These are phyloP conservation scores for Mycena indigotica DNA, from an alignment of 768 basidiomycete species.

Conservation along the genomic window DNA sequence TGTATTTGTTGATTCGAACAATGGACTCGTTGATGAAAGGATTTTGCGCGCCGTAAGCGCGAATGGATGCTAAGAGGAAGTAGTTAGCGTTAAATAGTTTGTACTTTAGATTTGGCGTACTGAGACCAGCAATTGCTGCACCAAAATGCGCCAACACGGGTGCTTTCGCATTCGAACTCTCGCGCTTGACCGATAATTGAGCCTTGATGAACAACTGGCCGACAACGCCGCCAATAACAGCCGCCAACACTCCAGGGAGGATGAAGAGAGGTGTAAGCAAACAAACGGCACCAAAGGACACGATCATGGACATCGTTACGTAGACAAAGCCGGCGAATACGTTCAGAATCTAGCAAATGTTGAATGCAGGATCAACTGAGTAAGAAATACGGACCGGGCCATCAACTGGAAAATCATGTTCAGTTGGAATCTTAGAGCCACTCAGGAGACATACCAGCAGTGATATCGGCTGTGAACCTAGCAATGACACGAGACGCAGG, in stretches of 20 bases:
- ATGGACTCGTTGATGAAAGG: constrained; percentile 39
- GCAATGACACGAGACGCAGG: constrained; percentile 42
- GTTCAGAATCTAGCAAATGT: constrained; percentile 8
- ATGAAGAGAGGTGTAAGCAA: constrained; percentile 33
- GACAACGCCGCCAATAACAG: constrained; percentile 34
- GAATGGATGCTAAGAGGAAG: constrained; percentile 35
- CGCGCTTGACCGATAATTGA: constrained; percentile 31
- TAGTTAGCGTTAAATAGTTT: not conserved
- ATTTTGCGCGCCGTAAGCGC: constrained; percentile 52
- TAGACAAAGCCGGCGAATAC: constrained; percentile 16
- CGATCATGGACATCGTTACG: not conserved
- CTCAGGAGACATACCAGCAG: constrained; percentile 17
- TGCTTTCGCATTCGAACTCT: constrained; percentile 28
- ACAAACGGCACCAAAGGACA: constrained; percentile 33
- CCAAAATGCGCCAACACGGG: constrained; percentile 41
- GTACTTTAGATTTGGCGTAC: constrained; percentile 22
- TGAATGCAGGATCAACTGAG: not conserved
- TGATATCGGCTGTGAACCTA: constrained; percentile 52
- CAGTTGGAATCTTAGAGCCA: not conserved
- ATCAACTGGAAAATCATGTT: constrained; percentile 5
- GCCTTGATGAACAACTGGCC: constrained; percentile 31
- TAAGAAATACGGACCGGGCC: not conserved
- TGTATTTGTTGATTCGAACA: constrained; percentile 44
- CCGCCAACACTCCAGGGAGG: constrained; percentile 32
- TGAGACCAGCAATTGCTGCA: constrained; percentile 48